phyloP scores from a whole-genome alignment of 2,329 filamentous ascomycete species.

The Sporothrix pallida region DNA sequence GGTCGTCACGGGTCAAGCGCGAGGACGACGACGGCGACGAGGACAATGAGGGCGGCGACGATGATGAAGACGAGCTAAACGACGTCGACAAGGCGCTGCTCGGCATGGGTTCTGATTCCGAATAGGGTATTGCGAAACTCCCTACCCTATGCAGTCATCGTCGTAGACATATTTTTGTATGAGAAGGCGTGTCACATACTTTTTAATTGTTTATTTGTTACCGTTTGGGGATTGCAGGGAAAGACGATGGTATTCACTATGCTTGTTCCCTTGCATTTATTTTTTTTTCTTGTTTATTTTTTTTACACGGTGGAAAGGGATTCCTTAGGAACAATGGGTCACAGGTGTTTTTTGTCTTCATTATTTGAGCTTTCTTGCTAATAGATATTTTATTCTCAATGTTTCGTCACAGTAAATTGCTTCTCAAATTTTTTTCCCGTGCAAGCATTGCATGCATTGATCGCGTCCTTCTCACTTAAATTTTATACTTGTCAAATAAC shows the following conservation, averaged over 20 bases:
- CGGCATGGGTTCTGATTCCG: slow-evolving; percentile 46
- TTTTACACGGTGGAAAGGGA: background rate
- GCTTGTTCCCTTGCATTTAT: background rate
- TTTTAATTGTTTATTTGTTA: slow-evolving; percentile 21
- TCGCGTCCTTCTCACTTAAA: no score
- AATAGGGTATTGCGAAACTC: slow-evolving; percentile 35
- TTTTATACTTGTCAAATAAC: no score
- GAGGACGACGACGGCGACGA: slow-evolving; percentile 39
- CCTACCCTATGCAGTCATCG: background rate
- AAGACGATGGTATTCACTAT: background rate
- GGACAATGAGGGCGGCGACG: slow-evolving; percentile 38
- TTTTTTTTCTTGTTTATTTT: background rate
- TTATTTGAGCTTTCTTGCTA: background rate
- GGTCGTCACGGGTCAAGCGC: slow-evolving; percentile 7
- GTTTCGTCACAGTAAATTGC: background rate
- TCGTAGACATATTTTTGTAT: background rate
- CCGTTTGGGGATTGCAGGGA: background rate
- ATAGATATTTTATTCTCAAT: background rate
- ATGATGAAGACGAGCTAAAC: slow-evolving; percentile 57
- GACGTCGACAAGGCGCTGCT: slow-evolving; percentile 48
- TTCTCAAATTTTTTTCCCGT: no score
- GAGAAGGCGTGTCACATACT: background rate
- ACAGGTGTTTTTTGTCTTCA: background rate
- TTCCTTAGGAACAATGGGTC: background rate
- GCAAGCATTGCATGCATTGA: no score